A percentile compares a stretch with the other conserved stretches of the same genome.
phyloP scores from a whole-genome alignment of 371 early-diverging fungal species.

The Rhizomucor miehei region DNA sequence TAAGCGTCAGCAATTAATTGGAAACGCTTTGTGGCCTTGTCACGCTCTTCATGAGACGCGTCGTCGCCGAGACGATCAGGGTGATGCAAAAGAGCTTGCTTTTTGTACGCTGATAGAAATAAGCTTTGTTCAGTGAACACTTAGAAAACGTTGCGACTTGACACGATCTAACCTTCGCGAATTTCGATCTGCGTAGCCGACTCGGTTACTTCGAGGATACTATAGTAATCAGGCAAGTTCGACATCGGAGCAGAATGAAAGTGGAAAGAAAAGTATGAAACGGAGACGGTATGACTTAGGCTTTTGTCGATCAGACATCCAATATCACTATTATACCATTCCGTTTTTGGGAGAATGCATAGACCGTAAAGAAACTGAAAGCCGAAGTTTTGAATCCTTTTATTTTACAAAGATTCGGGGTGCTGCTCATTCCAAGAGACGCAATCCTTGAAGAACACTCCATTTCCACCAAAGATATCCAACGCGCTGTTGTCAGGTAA shows the following conservation, averaged over 20 bases:
- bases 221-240: conserved; percentile 29
- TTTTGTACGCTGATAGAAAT: conserved; percentile 65
- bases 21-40: conserved; percentile 72
- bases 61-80: conserved; percentile 71
- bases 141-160: too few species aligned
- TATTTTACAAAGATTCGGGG: too few species aligned
- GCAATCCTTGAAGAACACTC: conserved; percentile 81
- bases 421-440: conserved; percentile 67
- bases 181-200: conserved; percentile 25
- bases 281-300: too few species aligned
- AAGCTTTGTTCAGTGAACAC: too few species aligned
- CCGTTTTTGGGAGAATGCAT: too few species aligned
- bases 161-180: conserved; percentile 26
- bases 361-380: too few species aligned
- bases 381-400: too few species aligned
- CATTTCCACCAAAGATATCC: conserved; percentile 95
- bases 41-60: conserved; percentile 58
- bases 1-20: conserved; percentile 81
- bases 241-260: conserved; percentile 8
- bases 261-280: too few species aligned
- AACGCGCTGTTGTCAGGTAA: conserved; percentile 65
- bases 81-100: conserved; percentile 72
- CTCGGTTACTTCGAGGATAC: conserved; percentile 22
- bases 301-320: too few species aligned
- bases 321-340: too few species aligned